These are phyloP conservation scores for Backusella psychrophila DNA, from an alignment of 192 early-diverging fungal species.

Conservation along the genomic window DNA sequence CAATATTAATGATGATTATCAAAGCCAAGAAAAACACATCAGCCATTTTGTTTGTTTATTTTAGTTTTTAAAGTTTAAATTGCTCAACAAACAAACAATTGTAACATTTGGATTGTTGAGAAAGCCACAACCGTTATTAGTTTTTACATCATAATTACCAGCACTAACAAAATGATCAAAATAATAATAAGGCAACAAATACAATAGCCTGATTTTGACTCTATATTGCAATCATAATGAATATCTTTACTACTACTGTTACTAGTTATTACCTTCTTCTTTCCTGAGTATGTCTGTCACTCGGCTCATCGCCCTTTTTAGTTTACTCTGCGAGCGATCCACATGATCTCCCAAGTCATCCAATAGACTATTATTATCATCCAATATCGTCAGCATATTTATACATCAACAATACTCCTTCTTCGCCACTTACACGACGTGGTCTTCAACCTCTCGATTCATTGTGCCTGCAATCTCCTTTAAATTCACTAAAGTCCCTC, in stretches of 20 bases:
- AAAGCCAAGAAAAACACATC: not conserved
- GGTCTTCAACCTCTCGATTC: slow-evolving; percentile 54
- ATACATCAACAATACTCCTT: not conserved
- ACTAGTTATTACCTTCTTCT: slow-evolving; percentile 48
- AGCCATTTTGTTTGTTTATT: not conserved
- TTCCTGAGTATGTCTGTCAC: slow-evolving; percentile 51
- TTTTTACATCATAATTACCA: slow-evolving; percentile 46
- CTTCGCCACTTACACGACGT: slow-evolving; percentile 41
- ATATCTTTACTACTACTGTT: not conserved
- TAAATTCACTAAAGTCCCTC: slow-evolving; percentile 52
- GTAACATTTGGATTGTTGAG: not conserved
- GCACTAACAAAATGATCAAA: slow-evolving; percentile 51
- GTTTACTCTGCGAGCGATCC: slow-evolving; percentile 40
- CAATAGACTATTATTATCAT: slow-evolving; percentile 35
- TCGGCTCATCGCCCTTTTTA: slow-evolving; percentile 50
- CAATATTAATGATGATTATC: not conserved
- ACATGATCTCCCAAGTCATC: slow-evolving; percentile 57
- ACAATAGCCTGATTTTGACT: slow-evolving; percentile 50
- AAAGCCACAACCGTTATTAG: not conserved
- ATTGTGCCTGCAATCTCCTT: slow-evolving; percentile 59
- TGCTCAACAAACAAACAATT: not conserved
- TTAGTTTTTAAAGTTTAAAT: not conserved
- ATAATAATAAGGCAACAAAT: slow-evolving; percentile 53
- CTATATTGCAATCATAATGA: slow-evolving; percentile 21
- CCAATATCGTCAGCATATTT: not conserved